Base-by-base conservation (phyloP, 805 yeast genomes). In the Candida vaughaniae region DNA sequence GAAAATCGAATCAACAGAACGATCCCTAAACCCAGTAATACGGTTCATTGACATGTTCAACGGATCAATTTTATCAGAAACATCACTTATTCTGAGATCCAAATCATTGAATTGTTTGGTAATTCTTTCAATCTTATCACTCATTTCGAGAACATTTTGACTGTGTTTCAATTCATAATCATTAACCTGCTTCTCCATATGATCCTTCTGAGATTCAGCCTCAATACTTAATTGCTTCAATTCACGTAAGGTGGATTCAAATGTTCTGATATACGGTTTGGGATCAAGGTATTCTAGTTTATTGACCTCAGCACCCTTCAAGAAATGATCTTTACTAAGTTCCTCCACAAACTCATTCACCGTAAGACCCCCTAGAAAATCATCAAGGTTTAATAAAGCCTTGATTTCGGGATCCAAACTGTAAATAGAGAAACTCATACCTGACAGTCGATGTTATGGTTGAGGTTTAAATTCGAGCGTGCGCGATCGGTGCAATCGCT, bases 211-310 rank as follows among this genome's bases (percentile, higher is more conserved):
- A 11, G 58, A 55, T 4, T 61, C 55, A 3, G 89, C 77, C 29
- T 82, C 82, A 1, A 71, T 74, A 31, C 71, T 71, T 29, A 93
- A 61, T 33, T 69, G 69, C 49, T 78, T 76, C 46, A 91, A 65
- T 51, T 87, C 91, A 31, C 79, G 71, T 30, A 89, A 65, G 2
- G 93, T 86, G 1, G 90, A 79, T 55, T 91, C 97, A 58, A 93
- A 90, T 0, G 96, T 87, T 48, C 96, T 76, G 31, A 91, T 91
- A 55, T 86, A 93, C 2, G 98, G 98, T 52, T 87, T 88, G 1
- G 98, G 96, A 53, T 93, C 96, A 37, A 88, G 60, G 52, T 72
- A 73, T 34, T 75, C 78, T 22, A 74, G 55, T 28, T 73, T 66
- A 39, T 75, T 71, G 19, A 71, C 76, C 43, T 72, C 77, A 6